Evolutionary conservation across 305 asterid genomes (phyloP).

Genomic region (Lippia alba): DNA sequence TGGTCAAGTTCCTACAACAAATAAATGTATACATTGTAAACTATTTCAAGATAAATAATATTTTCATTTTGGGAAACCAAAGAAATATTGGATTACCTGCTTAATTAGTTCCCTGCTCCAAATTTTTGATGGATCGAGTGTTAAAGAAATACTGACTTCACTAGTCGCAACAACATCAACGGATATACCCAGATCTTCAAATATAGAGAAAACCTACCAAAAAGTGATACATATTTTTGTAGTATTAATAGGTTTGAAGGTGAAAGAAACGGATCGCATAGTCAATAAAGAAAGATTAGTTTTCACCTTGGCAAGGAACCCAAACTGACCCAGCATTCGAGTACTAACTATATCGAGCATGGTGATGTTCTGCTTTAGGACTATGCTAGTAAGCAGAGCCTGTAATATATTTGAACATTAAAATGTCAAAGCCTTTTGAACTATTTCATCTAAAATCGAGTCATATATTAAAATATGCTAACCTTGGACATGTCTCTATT

Average conservation of each 20-base stretch:
- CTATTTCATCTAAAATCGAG: conserved; percentile 14
- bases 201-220: conserved; percentile 64
- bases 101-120: conserved; percentile 83
- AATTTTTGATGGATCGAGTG: conserved; percentile 76
- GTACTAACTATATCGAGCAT: conserved; percentile 86
- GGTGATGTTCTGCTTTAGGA: conserved; percentile 69
- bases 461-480: conserved; percentile 6
- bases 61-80: too few species aligned
- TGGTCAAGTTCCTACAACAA: conserved; percentile 64
- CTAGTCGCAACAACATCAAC: conserved; percentile 88
- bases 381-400: conserved; percentile 79
- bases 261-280: background rate
- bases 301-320: conserved; percentile 74
- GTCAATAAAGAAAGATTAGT: conserved; percentile 1
- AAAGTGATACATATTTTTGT: background rate
- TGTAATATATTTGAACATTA: conserved; percentile 34
- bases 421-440: conserved; percentile 13
- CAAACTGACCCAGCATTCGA: conserved; percentile 80
- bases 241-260: background rate
- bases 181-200: conserved; percentile 73
- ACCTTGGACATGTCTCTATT: conserved; percentile 75
- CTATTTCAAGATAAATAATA: too few species aligned
- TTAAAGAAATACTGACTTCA: conserved; percentile 80
- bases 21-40: background rate
- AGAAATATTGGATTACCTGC: conserved; percentile 54